A percentile compares a stretch with the other conserved stretches of the same genome.
Conservation (phyloP, 345 rosid species). For the Heritiera fomes region DNA sequence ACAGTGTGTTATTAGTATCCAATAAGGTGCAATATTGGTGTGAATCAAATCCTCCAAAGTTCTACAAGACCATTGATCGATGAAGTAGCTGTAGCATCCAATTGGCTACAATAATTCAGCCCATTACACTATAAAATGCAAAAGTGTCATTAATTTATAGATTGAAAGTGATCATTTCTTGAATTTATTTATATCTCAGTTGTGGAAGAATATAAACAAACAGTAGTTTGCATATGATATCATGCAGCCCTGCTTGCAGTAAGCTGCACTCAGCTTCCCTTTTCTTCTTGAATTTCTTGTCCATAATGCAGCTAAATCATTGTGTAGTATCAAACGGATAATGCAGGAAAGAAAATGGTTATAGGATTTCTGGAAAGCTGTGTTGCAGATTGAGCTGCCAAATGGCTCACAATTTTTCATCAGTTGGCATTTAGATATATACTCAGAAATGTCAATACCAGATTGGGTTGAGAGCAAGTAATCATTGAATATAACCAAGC, state of each 20-base stretch:
- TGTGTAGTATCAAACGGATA: neutral
- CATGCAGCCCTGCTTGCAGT: neutral
- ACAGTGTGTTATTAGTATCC: neutral
- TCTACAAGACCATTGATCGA: conserved; percentile 7
- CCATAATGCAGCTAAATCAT: no score
- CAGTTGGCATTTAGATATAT: neutral
- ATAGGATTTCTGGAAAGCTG: neutral
- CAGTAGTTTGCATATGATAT: neutral
- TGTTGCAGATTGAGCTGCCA: neutral
- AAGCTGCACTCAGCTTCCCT: neutral
- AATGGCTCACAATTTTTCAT: neutral
- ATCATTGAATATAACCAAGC: neutral
- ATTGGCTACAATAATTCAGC: conserved; percentile 12
- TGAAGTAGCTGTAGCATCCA: neutral
- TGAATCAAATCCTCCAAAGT: neutral
- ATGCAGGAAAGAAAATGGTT: no score
- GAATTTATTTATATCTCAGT: neutral
- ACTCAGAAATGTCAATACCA: neutral
- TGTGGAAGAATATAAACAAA: neutral
- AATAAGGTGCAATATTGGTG: neutral
- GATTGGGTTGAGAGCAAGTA: neutral
- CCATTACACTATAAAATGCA: neutral
- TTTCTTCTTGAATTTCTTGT: neutral
- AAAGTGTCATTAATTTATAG: neutral
- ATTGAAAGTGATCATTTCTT: neutral